Evolutionary conservation across 768 basidiomycete species (phyloP).

Genomic region (Termitomyces bulborhizus): DNA sequence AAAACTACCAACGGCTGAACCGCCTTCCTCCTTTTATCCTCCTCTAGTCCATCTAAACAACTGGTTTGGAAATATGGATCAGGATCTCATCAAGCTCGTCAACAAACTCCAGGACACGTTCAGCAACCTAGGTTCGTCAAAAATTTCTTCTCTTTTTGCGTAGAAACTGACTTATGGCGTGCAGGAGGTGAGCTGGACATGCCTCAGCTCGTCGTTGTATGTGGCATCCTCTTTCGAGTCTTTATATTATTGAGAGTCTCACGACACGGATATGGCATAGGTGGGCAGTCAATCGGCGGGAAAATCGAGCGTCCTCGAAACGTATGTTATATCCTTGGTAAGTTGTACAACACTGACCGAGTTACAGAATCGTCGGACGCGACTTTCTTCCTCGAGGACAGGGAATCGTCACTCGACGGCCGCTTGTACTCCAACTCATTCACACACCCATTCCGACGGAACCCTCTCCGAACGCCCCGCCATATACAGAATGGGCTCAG

Average conservation of each 20-base stretch:
- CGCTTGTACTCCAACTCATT: conserved; percentile 92
- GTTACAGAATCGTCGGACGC: conserved; percentile 80
- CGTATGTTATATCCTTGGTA: conserved; percentile 46
- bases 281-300: conserved; percentile 96
- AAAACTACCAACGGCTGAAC: conserved; percentile 11
- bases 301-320: conserved; percentile 95
- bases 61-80: conserved; percentile 59
- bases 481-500: conserved; percentile 87
- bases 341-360: conserved; percentile 2
- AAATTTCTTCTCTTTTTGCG: conserved; percentile 6
- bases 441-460: conserved; percentile 72
- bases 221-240: conserved; percentile 22
- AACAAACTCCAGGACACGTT: conserved; percentile 95
- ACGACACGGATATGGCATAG: conserved; percentile 29
- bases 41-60: conserved; percentile 2
- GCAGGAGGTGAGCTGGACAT: conserved; percentile 87
- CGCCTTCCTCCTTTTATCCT: conserved; percentile 3
- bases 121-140: conserved; percentile 69
- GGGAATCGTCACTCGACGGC: conserved; percentile 95
- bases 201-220: conserved; percentile 85
- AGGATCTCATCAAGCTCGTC: conserved; percentile 89
- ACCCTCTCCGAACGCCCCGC: conserved; percentile 34
- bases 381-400: conserved; percentile 85
- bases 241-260: neutral
- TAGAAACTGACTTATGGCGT: conserved; percentile 9